Base-by-base conservation (phyloP, 2,329 filamentous ascomycete genomes). In the Apiospora marii region DNA sequence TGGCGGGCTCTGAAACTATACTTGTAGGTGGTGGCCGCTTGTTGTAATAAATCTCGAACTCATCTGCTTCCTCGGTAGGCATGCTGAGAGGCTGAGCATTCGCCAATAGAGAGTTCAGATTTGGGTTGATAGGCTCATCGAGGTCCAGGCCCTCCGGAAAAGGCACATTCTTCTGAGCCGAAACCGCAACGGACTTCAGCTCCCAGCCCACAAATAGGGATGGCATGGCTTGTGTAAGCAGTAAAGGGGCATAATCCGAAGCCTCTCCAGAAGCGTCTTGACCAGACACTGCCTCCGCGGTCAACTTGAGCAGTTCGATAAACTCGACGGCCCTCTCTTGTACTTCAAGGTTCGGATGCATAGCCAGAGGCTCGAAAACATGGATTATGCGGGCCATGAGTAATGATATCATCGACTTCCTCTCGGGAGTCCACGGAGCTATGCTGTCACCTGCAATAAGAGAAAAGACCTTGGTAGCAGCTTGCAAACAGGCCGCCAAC, bases 301-400 rank as follows among this genome's bases (percentile, higher is more conserved):
- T 94, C 64, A 99, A 87, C 73, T 94, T 94, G 78, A 98, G 90
- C 16, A 98, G 87, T 80, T 99, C 96, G 0, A 95, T 88, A 77
- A 98, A 97, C 80, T 98, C 95, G 1, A 98, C 95, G 3, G 95
- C 93, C 72, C 96, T 91, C 82, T 98, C 96, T 83, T 99, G 96
- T 4, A 99, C 95, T 80, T 99, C 96, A 1, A 99, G 87, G 77
- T 92, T 94, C 0, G 96, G 95, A 80, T 98, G 94, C 53, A 92
- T 87, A 0, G 92, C 91, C 22, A 98, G 83, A 0, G 92, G 90
- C 78, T 98, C 95, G 30, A 98, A 85, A 68, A 94, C 92, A 80
- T 96, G 90, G 27, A 97, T 89, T 8, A 98, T 91, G 1, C 95
- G 91, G 41, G 93, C 93, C 83, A 97, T 91, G 34, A 97, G 86